These are phyloP conservation scores for Salix koriyanagi DNA, from an alignment of 345 rosid genomes.

Conservation along the genomic window DNA sequence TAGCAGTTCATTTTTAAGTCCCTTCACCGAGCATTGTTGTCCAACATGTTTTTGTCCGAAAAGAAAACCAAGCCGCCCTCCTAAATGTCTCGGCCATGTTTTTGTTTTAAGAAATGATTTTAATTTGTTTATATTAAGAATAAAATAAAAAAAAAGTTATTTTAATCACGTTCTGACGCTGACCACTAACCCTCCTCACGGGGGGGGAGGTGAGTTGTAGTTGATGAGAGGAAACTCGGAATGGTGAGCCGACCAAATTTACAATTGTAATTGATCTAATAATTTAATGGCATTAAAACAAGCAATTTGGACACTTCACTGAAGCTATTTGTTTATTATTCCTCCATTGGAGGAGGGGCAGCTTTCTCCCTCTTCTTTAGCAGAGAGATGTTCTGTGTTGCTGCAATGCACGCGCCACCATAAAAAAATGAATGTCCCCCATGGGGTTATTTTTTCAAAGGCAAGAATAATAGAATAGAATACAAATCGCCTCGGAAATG, in stretches of 20 bases:
- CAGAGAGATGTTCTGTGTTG: neutral
- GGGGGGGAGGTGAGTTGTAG: neutral
- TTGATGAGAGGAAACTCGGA: neutral
- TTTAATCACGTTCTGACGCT: neutral
- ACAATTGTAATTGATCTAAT: neutral
- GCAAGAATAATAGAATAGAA: slow-evolving; percentile 23
- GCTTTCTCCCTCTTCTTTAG: neutral
- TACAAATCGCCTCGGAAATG: slow-evolving; percentile 35
- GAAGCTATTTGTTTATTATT: neutral
- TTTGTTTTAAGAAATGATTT: too few relatives aligned
- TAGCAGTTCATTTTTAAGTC: too few relatives aligned
- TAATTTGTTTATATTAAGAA: too few relatives aligned
- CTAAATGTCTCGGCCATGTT: too few relatives aligned
- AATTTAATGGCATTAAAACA: neutral
- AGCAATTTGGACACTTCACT: slow-evolving; percentile 8
- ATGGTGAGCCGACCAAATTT: slow-evolving; percentile 1
- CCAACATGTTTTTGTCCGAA: neutral
- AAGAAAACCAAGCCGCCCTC: neutral
- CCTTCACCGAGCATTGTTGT: neutral
- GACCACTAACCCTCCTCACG: neutral
- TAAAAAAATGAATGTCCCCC: slow-evolving; percentile 14
- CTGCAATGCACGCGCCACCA: neutral
- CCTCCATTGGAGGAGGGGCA: neutral
- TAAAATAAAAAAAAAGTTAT: too few relatives aligned
- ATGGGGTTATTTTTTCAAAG: slow-evolving; percentile 13